Base-by-base conservation (phyloP, 352 stramenopile genomes). In the Hyphochytrium catenoides region DNA sequence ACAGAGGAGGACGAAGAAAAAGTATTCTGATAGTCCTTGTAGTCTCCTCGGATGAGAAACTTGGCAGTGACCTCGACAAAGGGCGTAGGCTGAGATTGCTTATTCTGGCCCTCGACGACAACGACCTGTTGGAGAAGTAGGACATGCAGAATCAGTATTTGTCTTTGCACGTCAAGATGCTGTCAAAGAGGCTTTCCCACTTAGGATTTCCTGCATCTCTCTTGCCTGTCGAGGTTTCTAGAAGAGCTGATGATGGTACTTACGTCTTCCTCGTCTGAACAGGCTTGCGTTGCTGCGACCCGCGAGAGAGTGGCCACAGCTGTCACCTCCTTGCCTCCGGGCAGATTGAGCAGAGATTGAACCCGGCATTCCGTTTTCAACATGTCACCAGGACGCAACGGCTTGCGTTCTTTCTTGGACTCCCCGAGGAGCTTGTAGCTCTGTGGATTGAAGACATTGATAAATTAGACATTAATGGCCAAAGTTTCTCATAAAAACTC, bases 21-120 rank as follows among this genome's bases (percentile, higher is more conserved):
- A 0, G 71, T 76, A 21, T 53, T 62, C 28, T 60, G 44, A 30
- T 79, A 81, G 45, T 84, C 67, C 1, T 51, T 36, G 20, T 79
- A 83, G 11, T 52, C 57, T 19, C 68, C 71, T 21, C 71, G 69
- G 36, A 86, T 79, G 18, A 86, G 45, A 37, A 86, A 86, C 46
- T 82, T 67, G 21, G 60, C 78, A 26, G 57, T 56, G 9, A 86
- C 47, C 41, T 81, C 61, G 7, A 84, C 59, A 1, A 77, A 46
- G 21, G 65, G 62, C 44, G 68, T 55, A 2, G 72, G 40, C 27
- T 57, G 47, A 39, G 73, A 60, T n/a, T 56, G 40, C 40, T 73
- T 62, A 9, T 61, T 21, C 0, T 61, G 36, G 26, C 57, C 44
- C 25, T 41, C 39, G 12, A 65, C 54, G 17, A 66, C 76, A 9